Evolutionary conservation across 768 basidiomycete species (phyloP).

Genomic region (Asterophora parasitica): DNA sequence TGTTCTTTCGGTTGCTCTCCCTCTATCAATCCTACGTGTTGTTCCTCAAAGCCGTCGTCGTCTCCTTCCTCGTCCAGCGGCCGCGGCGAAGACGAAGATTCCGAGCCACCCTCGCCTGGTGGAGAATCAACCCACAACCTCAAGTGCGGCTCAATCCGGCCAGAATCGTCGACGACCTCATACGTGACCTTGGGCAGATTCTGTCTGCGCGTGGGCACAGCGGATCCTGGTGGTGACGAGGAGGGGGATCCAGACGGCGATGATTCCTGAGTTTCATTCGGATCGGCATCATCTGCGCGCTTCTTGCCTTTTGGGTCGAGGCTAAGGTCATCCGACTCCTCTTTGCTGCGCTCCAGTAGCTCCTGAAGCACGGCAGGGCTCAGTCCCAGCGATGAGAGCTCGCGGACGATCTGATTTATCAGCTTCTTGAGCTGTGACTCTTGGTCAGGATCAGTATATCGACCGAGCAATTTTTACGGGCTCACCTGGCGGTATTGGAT

Average conservation of each 20-base stretch:
- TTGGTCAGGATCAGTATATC: not conserved
- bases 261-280: not conserved
- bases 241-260: not conserved
- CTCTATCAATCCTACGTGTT: slow-evolving; percentile 7
- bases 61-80: slow-evolving; percentile 12
- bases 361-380: slow-evolving; percentile 24
- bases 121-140: slow-evolving; percentile 41
- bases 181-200: slow-evolving; percentile 40
- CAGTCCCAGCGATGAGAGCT: slow-evolving; percentile 43
- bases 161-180: slow-evolving; percentile 46
- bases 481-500: slow-evolving; percentile 79
- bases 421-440: slow-evolving; percentile 75
- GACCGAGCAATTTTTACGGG: not conserved
- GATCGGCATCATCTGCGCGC: slow-evolving; percentile 1
- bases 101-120: slow-evolving; percentile 2
- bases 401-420: slow-evolving; percentile 76
- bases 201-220: not conserved
- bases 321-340: not conserved
- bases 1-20: slow-evolving; percentile 1
- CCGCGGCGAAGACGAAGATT: slow-evolving; percentile 12
- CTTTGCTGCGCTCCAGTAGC: slow-evolving; percentile 43
- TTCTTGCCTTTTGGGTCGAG: slow-evolving; percentile 16
- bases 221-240: not conserved
- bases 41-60: slow-evolving; percentile 7
- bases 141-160: slow-evolving; percentile 52